Evolutionary conservation across 352 stramenopile genomes (phyloP), one percentile per base, ranked within the genome.

Genomic region (Phytophthora melonis): DNA sequence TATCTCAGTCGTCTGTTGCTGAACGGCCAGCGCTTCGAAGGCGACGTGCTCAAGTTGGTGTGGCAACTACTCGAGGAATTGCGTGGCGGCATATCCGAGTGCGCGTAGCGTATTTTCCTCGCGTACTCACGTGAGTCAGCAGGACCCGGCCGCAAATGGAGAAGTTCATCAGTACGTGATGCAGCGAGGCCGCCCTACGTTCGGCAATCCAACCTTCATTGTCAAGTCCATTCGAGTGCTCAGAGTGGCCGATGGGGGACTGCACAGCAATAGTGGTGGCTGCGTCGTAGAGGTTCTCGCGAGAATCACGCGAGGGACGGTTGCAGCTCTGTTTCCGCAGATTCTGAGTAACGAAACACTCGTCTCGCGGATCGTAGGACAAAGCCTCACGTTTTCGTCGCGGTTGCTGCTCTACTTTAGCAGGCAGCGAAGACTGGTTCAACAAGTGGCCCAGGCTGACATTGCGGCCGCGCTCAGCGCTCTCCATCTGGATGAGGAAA

Each of bases 131-230:
- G 23, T 45, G 2, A 57, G 63, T 13, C 47, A 82, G 21, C 11
- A 19, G 1, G 57, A 75, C n/a, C 53, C 55, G 3, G 54, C 58
- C 8, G 27, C 56, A 52, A 68, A 49, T 34, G 45, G 36, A 10
- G 75, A 68, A 13, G 27, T 79, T 21, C 64, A 76, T 5, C 58
- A 75, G 16, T 77, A 81, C 13, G 59, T 83, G 10, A 59, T 82
- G 47, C 78, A 82, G 47, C 78, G 77, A 74, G 63, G 66, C 1
- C 68, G 63, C 18, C n/a, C 58, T 27, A 23, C 82, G 16, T 74
- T 89, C 18, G 65, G 57, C 1, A 50, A 72, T 2, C 67, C 57
- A 1, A 54, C 45, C 3, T 78, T 72, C 43, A 30, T 14, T 8
- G 21, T 82, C 30, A 54, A 57, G 10, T 81, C 72, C 1, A 76